These are phyloP conservation scores for Ceriops zippeliana DNA, from an alignment of 345 rosid genomes.

Conservation along the genomic window DNA sequence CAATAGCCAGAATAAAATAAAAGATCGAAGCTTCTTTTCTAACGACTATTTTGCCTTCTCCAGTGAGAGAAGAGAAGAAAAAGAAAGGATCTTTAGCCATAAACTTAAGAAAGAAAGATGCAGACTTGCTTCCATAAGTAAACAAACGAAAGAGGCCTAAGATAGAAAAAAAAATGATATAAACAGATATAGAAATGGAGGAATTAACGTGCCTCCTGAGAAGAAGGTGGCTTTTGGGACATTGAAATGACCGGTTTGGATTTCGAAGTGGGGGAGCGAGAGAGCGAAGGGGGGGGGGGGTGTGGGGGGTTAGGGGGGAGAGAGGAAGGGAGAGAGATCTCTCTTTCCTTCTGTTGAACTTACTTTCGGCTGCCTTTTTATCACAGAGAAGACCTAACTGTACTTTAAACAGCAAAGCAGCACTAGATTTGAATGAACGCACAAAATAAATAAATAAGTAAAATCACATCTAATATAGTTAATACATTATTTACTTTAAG, in stretches of 20 bases:
- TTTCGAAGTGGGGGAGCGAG: not conserved
- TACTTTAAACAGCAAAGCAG: too few relatives aligned
- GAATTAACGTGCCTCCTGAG: constrained; percentile 33
- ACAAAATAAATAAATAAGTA: too few relatives aligned
- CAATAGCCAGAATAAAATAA: not conserved
- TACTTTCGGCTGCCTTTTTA: not conserved
- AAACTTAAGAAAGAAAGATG: not conserved
- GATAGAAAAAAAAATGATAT: not conserved
- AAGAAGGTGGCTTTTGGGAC: constrained; percentile 22
- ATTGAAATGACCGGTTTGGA: constrained; percentile 22
- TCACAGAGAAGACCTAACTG: too few relatives aligned
- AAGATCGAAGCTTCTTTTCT: not conserved
- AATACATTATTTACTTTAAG: too few relatives aligned
- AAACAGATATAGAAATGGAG: not conserved
- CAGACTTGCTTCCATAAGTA: not conserved
- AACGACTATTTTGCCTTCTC: too few relatives aligned
- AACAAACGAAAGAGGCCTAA: not conserved
- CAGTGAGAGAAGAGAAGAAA: not conserved
- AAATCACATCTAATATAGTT: too few relatives aligned
- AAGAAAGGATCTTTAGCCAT: not conserved
- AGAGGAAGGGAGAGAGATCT: not conserved
- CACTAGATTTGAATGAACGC: too few relatives aligned
- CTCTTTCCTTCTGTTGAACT: not conserved
- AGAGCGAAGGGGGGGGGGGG: not conserved
- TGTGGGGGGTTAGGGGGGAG: too few relatives aligned